phyloP scores from a whole-genome alignment of 2,329 filamentous ascomycete genomes.

The Colletotrichum viniferum region DNA sequence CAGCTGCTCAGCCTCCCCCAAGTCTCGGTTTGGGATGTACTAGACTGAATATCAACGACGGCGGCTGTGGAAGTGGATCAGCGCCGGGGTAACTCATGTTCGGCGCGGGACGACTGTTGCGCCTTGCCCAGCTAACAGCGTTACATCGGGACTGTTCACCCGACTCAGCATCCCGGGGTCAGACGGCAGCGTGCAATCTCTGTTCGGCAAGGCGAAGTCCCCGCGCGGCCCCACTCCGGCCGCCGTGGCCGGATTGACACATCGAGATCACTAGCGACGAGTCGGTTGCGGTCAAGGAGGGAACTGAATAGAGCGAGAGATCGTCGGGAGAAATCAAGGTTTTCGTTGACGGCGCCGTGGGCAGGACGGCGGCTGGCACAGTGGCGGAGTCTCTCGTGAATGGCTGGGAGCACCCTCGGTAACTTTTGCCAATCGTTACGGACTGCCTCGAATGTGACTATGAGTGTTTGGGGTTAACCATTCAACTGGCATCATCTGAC shows the following conservation, averaged over 20 bases:
- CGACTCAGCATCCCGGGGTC: neutral
- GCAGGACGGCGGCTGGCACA: neutral
- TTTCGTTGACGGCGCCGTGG: neutral
- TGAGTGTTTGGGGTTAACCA: neutral
- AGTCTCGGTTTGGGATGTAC: neutral
- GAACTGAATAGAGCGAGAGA: neutral
- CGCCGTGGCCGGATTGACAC: neutral
- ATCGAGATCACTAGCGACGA: neutral
- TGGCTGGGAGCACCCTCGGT: neutral
- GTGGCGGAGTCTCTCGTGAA: neutral
- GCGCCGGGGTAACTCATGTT: constrained; percentile 5
- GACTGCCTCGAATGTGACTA: neutral
- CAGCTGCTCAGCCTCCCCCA: constrained; percentile 4
- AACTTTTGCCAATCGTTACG: constrained; percentile 11
- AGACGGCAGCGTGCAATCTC: neutral
- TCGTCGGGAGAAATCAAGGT: neutral
- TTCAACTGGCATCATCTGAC: neutral
- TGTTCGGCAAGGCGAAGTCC: neutral
- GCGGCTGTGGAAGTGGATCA: neutral
- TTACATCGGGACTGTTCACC: neutral
- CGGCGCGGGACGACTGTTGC: constrained; percentile 9
- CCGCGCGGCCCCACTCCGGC: neutral
- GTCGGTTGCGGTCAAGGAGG: neutral
- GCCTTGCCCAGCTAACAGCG: neutral
- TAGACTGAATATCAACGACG: neutral